These are phyloP conservation scores for Hypocreales sp. DNA, from an alignment of 2,329 filamentous ascomycete species.

Conservation along the genomic window DNA sequence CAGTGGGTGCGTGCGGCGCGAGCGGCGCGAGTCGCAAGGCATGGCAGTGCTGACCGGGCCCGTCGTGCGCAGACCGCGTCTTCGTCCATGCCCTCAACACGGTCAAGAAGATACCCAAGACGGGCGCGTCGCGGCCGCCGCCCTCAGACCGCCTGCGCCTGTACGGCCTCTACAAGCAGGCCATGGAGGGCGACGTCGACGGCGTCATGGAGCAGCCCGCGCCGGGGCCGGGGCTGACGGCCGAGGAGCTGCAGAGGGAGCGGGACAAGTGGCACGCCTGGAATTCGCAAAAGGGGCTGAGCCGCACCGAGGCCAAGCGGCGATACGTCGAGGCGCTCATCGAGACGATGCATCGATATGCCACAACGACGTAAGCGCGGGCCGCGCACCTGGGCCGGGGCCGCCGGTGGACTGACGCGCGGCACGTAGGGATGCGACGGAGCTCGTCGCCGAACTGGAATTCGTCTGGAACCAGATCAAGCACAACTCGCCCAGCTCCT, in stretches of 20 bases:
- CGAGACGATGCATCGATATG: constrained; percentile 92
- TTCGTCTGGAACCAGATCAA: constrained; percentile 99
- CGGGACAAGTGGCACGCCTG: constrained; percentile 83
- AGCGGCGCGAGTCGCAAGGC: background rate
- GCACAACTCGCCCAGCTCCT: constrained; percentile 57
- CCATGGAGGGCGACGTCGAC: constrained; percentile 95
- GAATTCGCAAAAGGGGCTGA: constrained; percentile 73
- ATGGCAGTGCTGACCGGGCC: constrained; percentile 2
- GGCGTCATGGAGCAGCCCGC: constrained; percentile 79
- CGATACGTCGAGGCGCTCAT: constrained; percentile 89
- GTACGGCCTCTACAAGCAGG: constrained; percentile 97
- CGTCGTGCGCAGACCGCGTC: constrained; percentile 58
- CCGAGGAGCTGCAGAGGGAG: constrained; percentile 41
- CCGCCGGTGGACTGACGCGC: background rate
- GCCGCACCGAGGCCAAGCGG: constrained; percentile 83
- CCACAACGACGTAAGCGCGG: constrained; percentile 55
- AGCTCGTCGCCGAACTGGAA: constrained; percentile 87
- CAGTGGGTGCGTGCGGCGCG: constrained; percentile 16
- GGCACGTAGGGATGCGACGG: constrained; percentile 51
- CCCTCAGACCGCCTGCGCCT: constrained; percentile 72
- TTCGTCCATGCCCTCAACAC: constrained; percentile 98
- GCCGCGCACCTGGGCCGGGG: background rate
- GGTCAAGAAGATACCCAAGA: constrained; percentile 92
- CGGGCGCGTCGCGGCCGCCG: constrained; percentile 77
- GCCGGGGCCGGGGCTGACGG: constrained; percentile 26